Conservation (phyloP, 2,329 filamentous ascomycete genomes). For the Diaporthe velutina region DNA sequence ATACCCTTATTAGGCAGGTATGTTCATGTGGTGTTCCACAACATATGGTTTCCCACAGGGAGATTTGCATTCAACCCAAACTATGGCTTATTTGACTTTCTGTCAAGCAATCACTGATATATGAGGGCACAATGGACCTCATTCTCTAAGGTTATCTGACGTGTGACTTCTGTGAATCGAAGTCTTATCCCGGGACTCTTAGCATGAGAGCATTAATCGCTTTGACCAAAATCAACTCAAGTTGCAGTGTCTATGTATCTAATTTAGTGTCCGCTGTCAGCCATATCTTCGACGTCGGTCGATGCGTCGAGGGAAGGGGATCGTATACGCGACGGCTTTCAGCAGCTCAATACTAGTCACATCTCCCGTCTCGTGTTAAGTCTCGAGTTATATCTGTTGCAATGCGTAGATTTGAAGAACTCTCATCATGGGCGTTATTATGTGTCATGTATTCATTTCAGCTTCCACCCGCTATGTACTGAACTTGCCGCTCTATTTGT, state of each 20-base stretch:
- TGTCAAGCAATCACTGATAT: too few relatives aligned
- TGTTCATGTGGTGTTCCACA: too few relatives aligned
- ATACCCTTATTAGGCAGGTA: too few relatives aligned
- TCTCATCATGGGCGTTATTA: background rate
- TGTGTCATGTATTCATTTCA: background rate
- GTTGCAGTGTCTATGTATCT: background rate
- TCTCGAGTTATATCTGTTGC: background rate
- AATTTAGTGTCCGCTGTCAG: background rate
- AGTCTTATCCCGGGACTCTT: too few relatives aligned
- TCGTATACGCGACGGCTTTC: background rate
- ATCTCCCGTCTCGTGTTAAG: background rate
- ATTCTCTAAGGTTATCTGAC: background rate
- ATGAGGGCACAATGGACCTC: too few relatives aligned
- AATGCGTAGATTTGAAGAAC: background rate
- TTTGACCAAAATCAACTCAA: background rate
- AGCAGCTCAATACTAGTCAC: background rate
- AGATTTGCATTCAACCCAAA: too few relatives aligned
- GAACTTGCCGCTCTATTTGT: constrained; percentile 45
- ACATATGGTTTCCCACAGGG: too few relatives aligned
- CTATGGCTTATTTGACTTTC: too few relatives aligned
- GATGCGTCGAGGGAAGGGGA: background rate
- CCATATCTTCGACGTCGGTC: background rate
- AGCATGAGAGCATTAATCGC: background rate
- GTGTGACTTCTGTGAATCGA: too few relatives aligned
- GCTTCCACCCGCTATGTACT: background rate